Evolutionary conservation across 2,329 filamentous ascomycete species (phyloP), one percentile per base, ranked within the genome.

Genomic region (Verticillium longisporum): DNA sequence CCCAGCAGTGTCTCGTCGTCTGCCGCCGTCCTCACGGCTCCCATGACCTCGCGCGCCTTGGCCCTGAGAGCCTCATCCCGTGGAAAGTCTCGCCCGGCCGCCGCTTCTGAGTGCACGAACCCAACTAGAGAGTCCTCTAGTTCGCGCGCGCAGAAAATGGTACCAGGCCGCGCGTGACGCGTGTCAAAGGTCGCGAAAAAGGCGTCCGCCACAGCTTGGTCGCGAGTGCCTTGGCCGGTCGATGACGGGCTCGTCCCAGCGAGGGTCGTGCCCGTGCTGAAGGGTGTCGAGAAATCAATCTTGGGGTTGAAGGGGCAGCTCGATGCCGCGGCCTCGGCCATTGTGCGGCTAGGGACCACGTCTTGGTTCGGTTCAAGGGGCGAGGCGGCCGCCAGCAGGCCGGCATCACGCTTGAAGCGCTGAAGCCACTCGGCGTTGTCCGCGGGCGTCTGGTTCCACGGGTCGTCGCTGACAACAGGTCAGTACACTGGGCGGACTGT

Each of bases 391-490:
- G 75, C 70, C 1, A 81, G 70, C 34, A 88, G 80, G 18, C 83
- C 83, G 0, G 75, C 77, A 56, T 84, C 79, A 11, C 83, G 79
- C 70, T 88, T 88, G 74, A 88, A 87, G 55, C 84, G 79, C 61
- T 80, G 77, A 13, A 88, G 76, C 85, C 85, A 88, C 70, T 88
- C 84, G 1, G 77, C 78, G 64, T 88, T 87, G 67, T 88, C 85
- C 34, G 84, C 84, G 1, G 83, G 82, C 0, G 85, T 88, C 66
- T 85, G 81, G 68, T 88, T 87, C 82, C 84, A 87, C 2, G 83
- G 83, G 66, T 87, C 85, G 61, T 87, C 85, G 61, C 83, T 85
- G 55, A 3, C 31, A 26, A 26, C 3, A 26, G 26, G 26, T 26
- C 26, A 26, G 26, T 26, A 26, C 26, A 26, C 26, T 26, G 2